Evolutionary conservation across 768 basidiomycete species (phyloP), one percentile per base, ranked within the genome.

Genomic region (Boletus fagicola): DNA sequence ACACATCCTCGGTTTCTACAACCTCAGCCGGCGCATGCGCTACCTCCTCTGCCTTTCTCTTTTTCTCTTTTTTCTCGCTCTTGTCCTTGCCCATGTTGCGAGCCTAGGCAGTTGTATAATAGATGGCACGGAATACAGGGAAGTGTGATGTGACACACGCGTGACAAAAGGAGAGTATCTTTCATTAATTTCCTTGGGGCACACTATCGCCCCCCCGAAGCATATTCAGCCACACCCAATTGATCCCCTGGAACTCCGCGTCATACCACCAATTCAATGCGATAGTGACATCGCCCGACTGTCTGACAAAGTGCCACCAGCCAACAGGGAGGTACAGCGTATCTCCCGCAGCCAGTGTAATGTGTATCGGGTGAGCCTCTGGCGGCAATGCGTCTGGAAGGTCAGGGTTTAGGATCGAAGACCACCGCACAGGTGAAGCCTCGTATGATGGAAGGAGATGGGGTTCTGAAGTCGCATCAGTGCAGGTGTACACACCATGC

Each of bases 241-340:
- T 73, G 75, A 82, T 80, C 15, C 91, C 90, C 54, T 79, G 74
- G 69, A 86, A 80, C 68, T 92, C 88, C 61, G 87, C 79, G 64
- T 94, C 92, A 68, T 91, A 92, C 92, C 92, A 94, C 86, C 89
- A 93, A 65, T 94, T 94, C 22, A 91, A 64, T 2, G 90, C 90
- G 57, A 93, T 83, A 1, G 82, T 85, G 24, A 77, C 75, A 57
- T 78, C 75, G 4, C 78, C 80, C 4, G 80, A 75, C 68, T 97
- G 94, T 40, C 83, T 79, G 36, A 96, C 92, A 65, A 91, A 82
- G 68, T 96, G 94, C 88, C 89, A 96, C 95, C 95, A 97, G 0
- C 92, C 87, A 5, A 88, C 82, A n/a, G 95, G 95, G 20, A 97
- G 82, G 72, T 93, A 96, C 20, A 97, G 73, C 1, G 88, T 85